phyloP scores from a whole-genome alignment of 345 rosid species.

The Gynandropsis gynandra region DNA sequence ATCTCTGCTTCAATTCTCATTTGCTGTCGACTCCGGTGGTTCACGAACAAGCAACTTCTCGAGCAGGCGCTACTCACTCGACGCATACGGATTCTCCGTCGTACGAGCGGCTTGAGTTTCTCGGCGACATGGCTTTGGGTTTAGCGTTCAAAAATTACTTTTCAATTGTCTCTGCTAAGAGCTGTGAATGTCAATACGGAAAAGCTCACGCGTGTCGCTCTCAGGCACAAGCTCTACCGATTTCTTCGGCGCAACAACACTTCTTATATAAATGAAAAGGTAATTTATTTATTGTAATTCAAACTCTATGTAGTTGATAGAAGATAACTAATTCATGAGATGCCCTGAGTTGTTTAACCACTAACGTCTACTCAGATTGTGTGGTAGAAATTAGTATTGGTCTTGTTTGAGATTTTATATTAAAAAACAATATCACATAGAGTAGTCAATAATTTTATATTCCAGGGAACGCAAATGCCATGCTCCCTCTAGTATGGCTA shows the following conservation, averaged over 20 bases:
- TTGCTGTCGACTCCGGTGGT: slow-evolving; percentile 1
- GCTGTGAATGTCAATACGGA: slow-evolving; percentile 71
- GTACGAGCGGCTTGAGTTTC: slow-evolving; percentile 73
- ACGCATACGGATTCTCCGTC: slow-evolving; percentile 33
- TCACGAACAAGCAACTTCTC: slow-evolving; percentile 39
- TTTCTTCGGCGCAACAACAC: slow-evolving; percentile 41
- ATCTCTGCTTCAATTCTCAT: neutral
- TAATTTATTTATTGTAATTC: neutral
- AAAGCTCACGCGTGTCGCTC: slow-evolving; percentile 74
- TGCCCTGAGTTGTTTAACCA: too few relatives aligned
- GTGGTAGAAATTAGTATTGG: too few relatives aligned
- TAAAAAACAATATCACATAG: neutral
- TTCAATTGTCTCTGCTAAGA: slow-evolving; percentile 46
- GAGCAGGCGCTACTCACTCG: too few relatives aligned
- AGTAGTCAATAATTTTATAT: neutral
- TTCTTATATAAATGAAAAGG: slow-evolving; percentile 43
- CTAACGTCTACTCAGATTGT: neutral
- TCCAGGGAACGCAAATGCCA: slow-evolving; percentile 2
- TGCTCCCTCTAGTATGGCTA: slow-evolving; percentile 74
- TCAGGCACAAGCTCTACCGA: slow-evolving; percentile 38
- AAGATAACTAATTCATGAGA: too few relatives aligned
- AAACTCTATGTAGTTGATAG: neutral
- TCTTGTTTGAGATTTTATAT: neutral
- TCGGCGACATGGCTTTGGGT: slow-evolving; percentile 62
- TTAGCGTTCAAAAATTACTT: slow-evolving; percentile 42